A percentile compares a stretch with the other conserved stretches of the same genome.
Evolutionary conservation across 2,329 filamentous ascomycete species (phyloP).

Genomic region (Diaporthe nobilis): DNA sequence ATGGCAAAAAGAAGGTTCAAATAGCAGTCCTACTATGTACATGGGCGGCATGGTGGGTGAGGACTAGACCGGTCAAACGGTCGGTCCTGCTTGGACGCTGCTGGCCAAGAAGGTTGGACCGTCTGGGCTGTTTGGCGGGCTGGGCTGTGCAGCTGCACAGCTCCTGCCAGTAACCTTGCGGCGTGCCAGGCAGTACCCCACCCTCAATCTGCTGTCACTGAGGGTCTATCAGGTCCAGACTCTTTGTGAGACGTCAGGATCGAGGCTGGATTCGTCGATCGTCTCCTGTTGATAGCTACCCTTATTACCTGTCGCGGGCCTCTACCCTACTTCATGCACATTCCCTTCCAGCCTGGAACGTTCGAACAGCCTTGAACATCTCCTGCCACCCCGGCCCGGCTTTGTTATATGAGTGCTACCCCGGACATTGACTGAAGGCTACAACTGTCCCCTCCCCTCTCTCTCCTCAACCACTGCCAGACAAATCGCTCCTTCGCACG

Average conservation of each 20-base stretch:
- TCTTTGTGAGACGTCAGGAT: constrained; percentile 41
- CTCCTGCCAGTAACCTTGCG: constrained; percentile 13
- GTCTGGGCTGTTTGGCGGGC: constrained; percentile 21
- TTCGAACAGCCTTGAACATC: constrained; percentile 26
- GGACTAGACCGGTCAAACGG: constrained; percentile 21
- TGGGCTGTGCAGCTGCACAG: constrained; percentile 8
- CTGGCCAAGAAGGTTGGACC: constrained; percentile 11
- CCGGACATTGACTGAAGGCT: constrained; percentile 4
- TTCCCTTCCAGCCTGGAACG: constrained; percentile 26
- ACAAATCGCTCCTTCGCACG: constrained; percentile 30
- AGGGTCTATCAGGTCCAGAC: constrained; percentile 39
- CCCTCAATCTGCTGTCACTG: constrained; percentile 33
- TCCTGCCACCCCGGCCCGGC: constrained; percentile 1
- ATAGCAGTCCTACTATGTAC: background rate
- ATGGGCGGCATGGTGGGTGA: background rate
- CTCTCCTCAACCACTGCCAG: constrained; percentile 33
- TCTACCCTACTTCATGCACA: constrained; percentile 25
- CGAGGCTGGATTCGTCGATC: constrained; percentile 40
- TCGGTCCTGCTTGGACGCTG: constrained; percentile 5
- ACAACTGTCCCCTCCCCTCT: constrained; percentile 22
- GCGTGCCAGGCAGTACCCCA: constrained; percentile 19
- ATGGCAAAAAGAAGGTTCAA: constrained; percentile 5
- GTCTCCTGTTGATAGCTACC: constrained; percentile 36
- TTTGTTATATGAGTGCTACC: constrained; percentile 8
- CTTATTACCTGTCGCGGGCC: constrained; percentile 29